Conservation (phyloP, 257 asterid genomes). For the Solanum sejunctum region DNA sequence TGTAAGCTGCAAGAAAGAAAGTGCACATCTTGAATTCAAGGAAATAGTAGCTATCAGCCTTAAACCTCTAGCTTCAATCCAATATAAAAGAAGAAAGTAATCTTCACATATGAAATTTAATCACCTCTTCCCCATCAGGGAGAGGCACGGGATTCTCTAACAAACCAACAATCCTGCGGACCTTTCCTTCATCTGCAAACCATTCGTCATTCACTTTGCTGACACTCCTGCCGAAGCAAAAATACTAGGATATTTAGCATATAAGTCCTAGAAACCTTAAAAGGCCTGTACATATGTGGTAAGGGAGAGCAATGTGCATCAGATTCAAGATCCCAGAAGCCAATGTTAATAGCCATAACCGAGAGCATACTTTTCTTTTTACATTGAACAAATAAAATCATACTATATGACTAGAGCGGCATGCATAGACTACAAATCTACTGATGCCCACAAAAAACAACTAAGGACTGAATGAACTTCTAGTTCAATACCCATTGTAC, state of each 20-base stretch:
- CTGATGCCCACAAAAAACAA: not conserved
- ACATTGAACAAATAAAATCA: not conserved
- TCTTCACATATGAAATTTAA: not conserved
- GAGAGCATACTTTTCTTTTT: not conserved
- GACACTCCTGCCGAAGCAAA: slow-evolving; percentile 69
- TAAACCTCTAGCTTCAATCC: not conserved
- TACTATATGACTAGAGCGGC: not conserved
- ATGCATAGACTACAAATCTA: not conserved
- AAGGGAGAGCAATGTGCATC: not conserved
- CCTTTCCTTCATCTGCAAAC: slow-evolving; percentile 89
- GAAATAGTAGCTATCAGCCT: not conserved
- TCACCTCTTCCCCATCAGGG: slow-evolving; percentile 67
- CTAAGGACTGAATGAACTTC: not conserved
- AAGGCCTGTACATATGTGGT: not conserved
- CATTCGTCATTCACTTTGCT: slow-evolving; percentile 95
- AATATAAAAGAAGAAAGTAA: not conserved
- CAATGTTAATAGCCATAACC: not conserved
- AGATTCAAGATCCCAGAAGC: not conserved
- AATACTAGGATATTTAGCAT: slow-evolving; percentile 2
- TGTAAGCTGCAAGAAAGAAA: slow-evolving; percentile 48
- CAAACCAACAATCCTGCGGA: slow-evolving; percentile 74
- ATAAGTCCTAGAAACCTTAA: not conserved
- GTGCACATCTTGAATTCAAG: not conserved
- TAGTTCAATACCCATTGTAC: not conserved
- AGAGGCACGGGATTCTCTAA: slow-evolving; percentile 53